phyloP scores from a whole-genome alignment of 257 asterid genomes.

The Mentha longifolia region DNA sequence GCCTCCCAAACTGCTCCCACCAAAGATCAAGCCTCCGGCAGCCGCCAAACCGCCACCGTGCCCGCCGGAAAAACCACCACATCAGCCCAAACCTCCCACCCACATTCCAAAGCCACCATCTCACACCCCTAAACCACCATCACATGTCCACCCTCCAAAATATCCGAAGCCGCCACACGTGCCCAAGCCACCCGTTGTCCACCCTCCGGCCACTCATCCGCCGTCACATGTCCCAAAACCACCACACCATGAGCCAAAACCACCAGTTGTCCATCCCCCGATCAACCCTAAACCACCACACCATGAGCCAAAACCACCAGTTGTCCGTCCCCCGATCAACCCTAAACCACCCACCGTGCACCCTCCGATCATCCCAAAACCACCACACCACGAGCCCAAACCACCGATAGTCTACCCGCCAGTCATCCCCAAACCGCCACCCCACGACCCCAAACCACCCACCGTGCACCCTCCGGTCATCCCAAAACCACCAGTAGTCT shows the following conservation, averaged over 20 bases:
- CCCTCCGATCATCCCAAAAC: not conserved
- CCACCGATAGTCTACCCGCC: conserved; percentile 4
- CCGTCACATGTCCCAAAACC: not conserved
- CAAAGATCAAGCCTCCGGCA: conserved; percentile 12
- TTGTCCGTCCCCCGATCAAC: not conserved
- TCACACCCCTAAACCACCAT: conserved; percentile 28
- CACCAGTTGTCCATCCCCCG: conserved; percentile 3
- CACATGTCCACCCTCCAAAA: conserved; percentile 17
- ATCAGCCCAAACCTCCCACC: conserved; percentile 24
- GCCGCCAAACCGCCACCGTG: conserved; percentile 12
- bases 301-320: conserved; percentile 12
- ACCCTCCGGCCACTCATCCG: not conserved
- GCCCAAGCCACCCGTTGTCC: conserved; percentile 6
- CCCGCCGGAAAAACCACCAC: not conserved
- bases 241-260: conserved; percentile 6
- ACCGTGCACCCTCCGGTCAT: conserved; percentile 1
- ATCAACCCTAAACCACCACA: not conserved
- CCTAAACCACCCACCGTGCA: conserved; percentile 24
- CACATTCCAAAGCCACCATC: conserved; percentile 26
- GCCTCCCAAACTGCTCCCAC: conserved; percentile 37
- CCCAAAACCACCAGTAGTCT: conserved; percentile 17
- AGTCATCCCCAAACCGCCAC: not conserved
- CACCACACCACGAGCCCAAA: not conserved
- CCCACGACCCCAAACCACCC: too few species aligned
- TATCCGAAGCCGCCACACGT: not conserved